Evolutionary conservation across 805 yeast genomes (phyloP).

Genomic region (Candida endomychidarum): DNA sequence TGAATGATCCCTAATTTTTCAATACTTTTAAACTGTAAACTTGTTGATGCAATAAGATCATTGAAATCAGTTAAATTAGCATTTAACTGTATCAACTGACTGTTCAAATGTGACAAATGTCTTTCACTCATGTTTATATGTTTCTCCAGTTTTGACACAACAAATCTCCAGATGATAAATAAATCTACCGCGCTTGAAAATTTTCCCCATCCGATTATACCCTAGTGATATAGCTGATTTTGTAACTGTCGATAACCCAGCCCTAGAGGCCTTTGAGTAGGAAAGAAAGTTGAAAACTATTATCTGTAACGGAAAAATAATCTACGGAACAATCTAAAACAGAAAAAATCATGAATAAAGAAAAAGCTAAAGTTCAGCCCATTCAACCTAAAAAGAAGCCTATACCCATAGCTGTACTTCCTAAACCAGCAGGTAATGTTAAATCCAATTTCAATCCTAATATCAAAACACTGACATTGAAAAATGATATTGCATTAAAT

Average conservation of each 20-base stretch:
- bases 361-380: conserved; percentile 36
- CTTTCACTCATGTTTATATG: conserved; percentile 10
- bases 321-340: background rate
- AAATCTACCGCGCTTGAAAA: conserved; percentile 6
- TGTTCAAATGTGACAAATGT: conserved; percentile 42
- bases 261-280: too few species aligned
- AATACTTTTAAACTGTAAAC: conserved; percentile 52
- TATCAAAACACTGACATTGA: conserved; percentile 18
- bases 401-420: conserved; percentile 31
- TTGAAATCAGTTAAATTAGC: conserved; percentile 56
- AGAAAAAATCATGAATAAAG: conserved; percentile 2
- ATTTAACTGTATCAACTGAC: conserved; percentile 43
- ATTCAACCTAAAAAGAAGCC: conserved; percentile 19
- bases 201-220: conserved; percentile 7
- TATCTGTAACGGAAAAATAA: background rate
- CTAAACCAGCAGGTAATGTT: conserved; percentile 25
- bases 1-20: conserved; percentile 57
- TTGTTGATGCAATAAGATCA: conserved; percentile 48
- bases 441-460: conserved; percentile 22
- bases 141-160: background rate
- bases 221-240: background rate
- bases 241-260: background rate
- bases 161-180: too few species aligned
- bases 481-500: conserved; percentile 22
- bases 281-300: too few species aligned